Percentiles rank a stretch among this genome's conserved stretches.
phyloP scores from a whole-genome alignment of 1,139 yeast genomes.

The Saccharomycopsis hybrid region DNA sequence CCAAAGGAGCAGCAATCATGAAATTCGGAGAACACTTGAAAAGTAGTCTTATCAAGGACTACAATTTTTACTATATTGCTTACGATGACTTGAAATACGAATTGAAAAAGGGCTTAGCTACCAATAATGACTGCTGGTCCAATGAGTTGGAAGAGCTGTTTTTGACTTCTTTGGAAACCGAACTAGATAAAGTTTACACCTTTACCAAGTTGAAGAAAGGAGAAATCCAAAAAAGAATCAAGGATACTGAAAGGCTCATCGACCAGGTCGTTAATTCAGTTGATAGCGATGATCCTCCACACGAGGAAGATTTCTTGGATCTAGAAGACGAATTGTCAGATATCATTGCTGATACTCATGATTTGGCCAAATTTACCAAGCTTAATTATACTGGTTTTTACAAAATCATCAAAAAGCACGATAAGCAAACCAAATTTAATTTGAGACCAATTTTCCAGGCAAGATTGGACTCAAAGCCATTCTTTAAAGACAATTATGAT shows the following conservation, averaged over 20 bases:
- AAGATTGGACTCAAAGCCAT: conserved; percentile 86
- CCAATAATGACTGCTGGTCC: conserved; percentile 57
- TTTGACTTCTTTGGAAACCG: conserved; percentile 64
- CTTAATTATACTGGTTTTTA: conserved; percentile 95
- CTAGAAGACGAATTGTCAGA: conserved; percentile 89
- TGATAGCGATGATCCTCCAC: conserved; percentile 24
- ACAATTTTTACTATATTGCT: conserved; percentile 81
- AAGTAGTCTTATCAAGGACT: conserved; percentile 71
- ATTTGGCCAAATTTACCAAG: conserved; percentile 85
- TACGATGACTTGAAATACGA: conserved; percentile 86
- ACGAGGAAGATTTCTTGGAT: conserved; percentile 83
- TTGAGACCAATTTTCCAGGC: conserved; percentile 91
- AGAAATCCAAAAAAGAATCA: conserved; percentile 76
- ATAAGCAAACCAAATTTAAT: conserved; percentile 77
- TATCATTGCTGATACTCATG: conserved; percentile 95
- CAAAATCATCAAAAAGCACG: conserved; percentile 93
- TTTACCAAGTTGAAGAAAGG: conserved; percentile 84
- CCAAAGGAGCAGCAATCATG: conserved; percentile 31
- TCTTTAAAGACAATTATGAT: conserved; percentile 92
- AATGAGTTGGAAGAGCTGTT: conserved; percentile 76
- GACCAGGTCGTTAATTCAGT: conserved; percentile 43
- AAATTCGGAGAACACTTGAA: conserved; percentile 75
- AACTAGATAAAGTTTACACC: conserved; percentile 84
- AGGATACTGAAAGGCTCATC: conserved; percentile 69
- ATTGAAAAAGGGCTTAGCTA: conserved; percentile 56